Percentiles rank a stretch among this genome's conserved stretches.
Conservation (phyloP, 1,284 basidiomycete genomes). For the Xerocomus minutiporus region DNA sequence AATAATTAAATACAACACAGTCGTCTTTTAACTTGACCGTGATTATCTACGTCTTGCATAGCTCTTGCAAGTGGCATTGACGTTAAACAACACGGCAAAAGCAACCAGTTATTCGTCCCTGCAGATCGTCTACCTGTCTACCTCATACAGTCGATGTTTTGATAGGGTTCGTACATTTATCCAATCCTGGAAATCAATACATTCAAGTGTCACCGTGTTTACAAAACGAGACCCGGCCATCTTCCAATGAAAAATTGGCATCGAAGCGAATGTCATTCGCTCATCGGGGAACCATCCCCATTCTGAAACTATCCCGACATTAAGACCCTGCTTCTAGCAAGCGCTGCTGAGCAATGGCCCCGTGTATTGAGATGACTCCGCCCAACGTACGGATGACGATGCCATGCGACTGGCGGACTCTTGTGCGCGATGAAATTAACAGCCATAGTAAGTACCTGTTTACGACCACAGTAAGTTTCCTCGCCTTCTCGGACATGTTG, state of each 20-base stretch:
- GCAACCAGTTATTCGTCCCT: constrained; percentile 26
- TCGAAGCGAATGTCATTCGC: no score
- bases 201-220: no score
- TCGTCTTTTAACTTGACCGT: constrained; percentile 35
- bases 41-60: constrained; percentile 60
- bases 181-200: no score
- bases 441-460: neutral
- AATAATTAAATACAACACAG: neutral
- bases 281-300: no score
- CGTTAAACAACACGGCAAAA: constrained; percentile 71
- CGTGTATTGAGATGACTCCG: constrained; percentile 13
- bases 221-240: no score
- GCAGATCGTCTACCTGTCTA: constrained; percentile 56
- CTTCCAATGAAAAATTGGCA: no score
- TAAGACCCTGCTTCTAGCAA: constrained; percentile 12
- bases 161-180: constrained; percentile 46
- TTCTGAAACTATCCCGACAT: no score
- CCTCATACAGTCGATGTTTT: constrained; percentile 49
- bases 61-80: constrained; percentile 38
- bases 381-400: constrained; percentile 13
- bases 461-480: neutral
- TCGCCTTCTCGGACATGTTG: constrained; percentile 14
- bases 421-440: constrained; percentile 16
- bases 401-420: constrained; percentile 15
- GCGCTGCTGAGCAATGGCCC: constrained; percentile 10